Evolutionary conservation across 352 stramenopile genomes (phyloP), one percentile per base, ranked within the genome.

Genomic region (Globisporangium okanoganense): DNA sequence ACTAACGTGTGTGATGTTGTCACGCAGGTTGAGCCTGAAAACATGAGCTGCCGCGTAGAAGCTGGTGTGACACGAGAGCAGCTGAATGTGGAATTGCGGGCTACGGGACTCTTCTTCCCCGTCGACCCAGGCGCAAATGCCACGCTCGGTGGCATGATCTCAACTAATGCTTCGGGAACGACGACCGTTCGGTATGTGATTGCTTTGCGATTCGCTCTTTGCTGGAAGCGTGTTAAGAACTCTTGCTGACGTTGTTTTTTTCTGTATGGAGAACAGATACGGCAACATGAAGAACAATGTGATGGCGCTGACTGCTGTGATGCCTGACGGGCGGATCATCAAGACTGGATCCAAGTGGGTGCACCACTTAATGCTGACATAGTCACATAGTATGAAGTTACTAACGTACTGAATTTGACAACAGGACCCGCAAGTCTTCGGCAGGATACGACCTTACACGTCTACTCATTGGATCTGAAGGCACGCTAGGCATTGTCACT

Each of bases 281-380:
- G 96, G 96, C 45, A 98, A 98, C 62, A 99, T 99, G 96, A 90
- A 97, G 68, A 94, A 97, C 16, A 98, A 98, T 62, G 93, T 99
- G 16, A 79, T 99, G 64, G 80, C 65, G 22, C 64, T 99, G 5
- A 98, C 92, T 57, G 94, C 76, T 18, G 95, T 99, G 20, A 82
- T 99, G 68, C 70, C 90, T 7, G 88, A 96, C 70, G 91, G 89
- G 14, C 72, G 82, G 2, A 87, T 97, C 35, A 87, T 96, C 54
- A 85, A 90, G 64, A 98, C 91, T 5, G 96, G 95, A 5, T 93
- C 85, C 48, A 92, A 92, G 76, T 90, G 61, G 20, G 73, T 68
- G 12, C 2, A 29, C 18, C 7, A 6, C 0, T 27, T 62, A 36
- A 25, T 35, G 20, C 33, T 56, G 12, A 45, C 25, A 3, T 24